Conservation (phyloP, 805 yeast species). For the Starmera dryadoides region DNA sequence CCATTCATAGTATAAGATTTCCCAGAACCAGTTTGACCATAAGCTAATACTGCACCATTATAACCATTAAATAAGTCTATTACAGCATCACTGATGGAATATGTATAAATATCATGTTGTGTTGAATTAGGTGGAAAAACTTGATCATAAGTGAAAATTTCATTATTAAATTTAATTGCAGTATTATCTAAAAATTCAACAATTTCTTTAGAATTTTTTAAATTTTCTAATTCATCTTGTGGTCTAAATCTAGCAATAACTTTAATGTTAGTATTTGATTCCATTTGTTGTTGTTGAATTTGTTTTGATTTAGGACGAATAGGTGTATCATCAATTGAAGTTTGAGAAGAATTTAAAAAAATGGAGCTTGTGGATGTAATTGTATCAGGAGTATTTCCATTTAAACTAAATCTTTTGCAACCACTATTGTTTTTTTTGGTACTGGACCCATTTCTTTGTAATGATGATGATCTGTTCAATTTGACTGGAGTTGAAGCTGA, state of each 20-base stretch:
- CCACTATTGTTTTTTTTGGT: background rate
- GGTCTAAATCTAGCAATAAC: conserved; percentile 76
- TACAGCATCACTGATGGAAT: conserved; percentile 53
- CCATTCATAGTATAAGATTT: conserved; percentile 79
- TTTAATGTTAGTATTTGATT: conserved; percentile 19
- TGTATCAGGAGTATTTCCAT: background rate
- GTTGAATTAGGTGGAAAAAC: conserved; percentile 45
- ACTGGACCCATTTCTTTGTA: background rate
- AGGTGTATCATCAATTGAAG: background rate
- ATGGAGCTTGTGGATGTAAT: background rate
- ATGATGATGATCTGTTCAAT: background rate
- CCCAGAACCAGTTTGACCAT: conserved; percentile 78
- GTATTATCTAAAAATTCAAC: conserved; percentile 11
- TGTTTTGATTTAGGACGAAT: background rate
- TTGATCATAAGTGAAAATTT: conserved; percentile 52
- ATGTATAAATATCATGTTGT: conserved; percentile 54
- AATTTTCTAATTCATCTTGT: conserved; percentile 28
- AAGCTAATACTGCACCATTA: conserved; percentile 70
- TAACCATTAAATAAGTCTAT: conserved; percentile 69
- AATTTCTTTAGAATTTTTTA: conserved; percentile 3
- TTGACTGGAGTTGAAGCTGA: background rate
- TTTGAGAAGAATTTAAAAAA: conserved; percentile 3
- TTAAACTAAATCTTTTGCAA: no score
- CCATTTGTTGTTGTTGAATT: background rate
- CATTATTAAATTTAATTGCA: conserved; percentile 8